Evolutionary conservation across 1,284 basidiomycete genomes (phyloP).

Genomic region (Amylostereum areolatum): DNA sequence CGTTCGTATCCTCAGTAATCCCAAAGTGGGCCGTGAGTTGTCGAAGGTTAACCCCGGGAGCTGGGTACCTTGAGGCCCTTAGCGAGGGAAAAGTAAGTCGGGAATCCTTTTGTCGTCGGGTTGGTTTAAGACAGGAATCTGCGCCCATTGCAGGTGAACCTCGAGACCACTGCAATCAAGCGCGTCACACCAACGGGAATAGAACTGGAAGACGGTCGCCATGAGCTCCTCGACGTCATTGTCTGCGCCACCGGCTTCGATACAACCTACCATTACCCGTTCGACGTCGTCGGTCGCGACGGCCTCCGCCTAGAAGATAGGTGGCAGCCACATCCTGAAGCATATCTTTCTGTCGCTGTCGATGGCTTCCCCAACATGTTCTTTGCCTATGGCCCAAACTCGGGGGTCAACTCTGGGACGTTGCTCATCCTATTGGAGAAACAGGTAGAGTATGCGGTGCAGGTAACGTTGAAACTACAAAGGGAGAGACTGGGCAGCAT

Average conservation of each 20-base stretch:
- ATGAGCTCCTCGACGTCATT: constrained; percentile 46
- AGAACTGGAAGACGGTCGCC: constrained; percentile 40
- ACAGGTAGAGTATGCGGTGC: constrained; percentile 43
- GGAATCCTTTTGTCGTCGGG: background rate
- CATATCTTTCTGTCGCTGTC: constrained; percentile 44
- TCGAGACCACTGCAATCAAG: constrained; percentile 40
- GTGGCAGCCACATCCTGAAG: constrained; percentile 39
- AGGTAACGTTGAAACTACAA: constrained; percentile 44
- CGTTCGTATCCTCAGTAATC: constrained; percentile 29
- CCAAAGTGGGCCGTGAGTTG: constrained; percentile 49
- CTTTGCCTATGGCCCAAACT: constrained; percentile 44
- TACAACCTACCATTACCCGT: constrained; percentile 37
- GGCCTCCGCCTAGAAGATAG: constrained; percentile 38
- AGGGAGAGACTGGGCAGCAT: constrained; percentile 48
- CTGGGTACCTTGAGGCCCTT: constrained; percentile 51
- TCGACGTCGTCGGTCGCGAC: constrained; percentile 40
- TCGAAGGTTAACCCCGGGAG: constrained; percentile 49
- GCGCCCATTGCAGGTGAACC: constrained; percentile 34
- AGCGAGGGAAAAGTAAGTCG: constrained; percentile 17
- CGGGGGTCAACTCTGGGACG: constrained; percentile 41
- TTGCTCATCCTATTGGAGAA: constrained; percentile 43
- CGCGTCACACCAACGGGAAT: constrained; percentile 45
- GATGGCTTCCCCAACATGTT: constrained; percentile 57
- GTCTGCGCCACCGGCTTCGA: constrained; percentile 57
- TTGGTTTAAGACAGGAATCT: too few species aligned